phyloP scores from a whole-genome alignment of 345 rosid species.

The Populus ilicifolia region DNA sequence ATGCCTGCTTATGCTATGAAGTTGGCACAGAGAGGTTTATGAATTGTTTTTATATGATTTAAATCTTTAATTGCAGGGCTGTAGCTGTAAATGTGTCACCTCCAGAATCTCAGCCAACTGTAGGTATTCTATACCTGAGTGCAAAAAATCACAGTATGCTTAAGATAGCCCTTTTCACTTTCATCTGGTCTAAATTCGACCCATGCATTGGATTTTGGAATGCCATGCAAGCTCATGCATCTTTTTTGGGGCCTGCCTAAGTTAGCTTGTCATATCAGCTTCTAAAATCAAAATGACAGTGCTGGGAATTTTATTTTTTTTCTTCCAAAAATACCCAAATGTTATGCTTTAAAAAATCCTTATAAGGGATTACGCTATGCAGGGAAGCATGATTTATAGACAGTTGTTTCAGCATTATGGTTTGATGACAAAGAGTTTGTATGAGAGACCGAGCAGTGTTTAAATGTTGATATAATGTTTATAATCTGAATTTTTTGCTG shows the following conservation, averaged over 20 bases:
- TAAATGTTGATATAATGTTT: not conserved
- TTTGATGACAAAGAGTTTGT: not conserved
- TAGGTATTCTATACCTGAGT: constrained; percentile 36
- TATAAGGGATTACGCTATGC: not conserved
- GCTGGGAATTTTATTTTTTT: not conserved
- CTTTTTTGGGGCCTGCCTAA: not conserved
- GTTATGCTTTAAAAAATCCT: not conserved
- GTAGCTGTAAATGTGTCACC: constrained; percentile 63
- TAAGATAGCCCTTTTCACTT: constrained; percentile 4
- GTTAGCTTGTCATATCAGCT: not conserved
- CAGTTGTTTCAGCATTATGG: not conserved
- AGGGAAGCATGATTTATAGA: not conserved
- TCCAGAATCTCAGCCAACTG: constrained; percentile 67
- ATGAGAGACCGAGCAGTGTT: not conserved
- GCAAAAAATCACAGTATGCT: not conserved
- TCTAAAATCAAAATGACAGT: not conserved
- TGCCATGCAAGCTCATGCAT: not conserved
- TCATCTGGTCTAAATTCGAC: not conserved
- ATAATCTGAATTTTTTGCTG: constrained; percentile 4
- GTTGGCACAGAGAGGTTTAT: not conserved
- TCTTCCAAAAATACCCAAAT: not conserved
- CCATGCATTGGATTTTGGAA: not conserved
- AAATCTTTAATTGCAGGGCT: constrained; percentile 44
- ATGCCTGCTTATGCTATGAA: not conserved
- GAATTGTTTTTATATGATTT: not conserved